Base-by-base conservation (phyloP, 192 early-diverging fungal genomes). In the Gorgonomyces haynaldii region DNA sequence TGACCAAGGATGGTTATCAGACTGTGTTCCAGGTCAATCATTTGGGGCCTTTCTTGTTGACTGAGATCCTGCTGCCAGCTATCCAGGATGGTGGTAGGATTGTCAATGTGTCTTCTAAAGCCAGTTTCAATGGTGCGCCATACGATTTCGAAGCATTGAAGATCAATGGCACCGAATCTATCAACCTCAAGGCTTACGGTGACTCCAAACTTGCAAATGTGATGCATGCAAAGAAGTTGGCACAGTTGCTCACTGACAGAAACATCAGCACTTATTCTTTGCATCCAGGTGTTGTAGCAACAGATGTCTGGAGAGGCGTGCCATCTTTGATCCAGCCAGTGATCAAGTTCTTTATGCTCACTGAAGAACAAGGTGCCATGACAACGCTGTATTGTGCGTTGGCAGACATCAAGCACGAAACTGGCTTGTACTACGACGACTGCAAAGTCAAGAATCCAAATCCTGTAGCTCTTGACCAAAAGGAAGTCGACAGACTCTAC, bases 301-400 rank as follows among this genome's bases (percentile, higher is more conserved):
- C 51, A 17, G 51, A 52, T 39, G 17, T 44, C 15, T 52, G 51
- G 51, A 21, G 51, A 52, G 19, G 13, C 12, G 16, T 52, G 2
- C 51, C 51, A 0, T 45, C 25, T 4, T 27, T 27, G 16, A 7
- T 49, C 2, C 20, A 32, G 15, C 21, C 46, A 23, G n/a, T 49
- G 4, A 39, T 39, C 9, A 43, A 52, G 30, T 5, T 52, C 12
- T 52, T 52, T 16, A 52, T 52, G 51, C n/a, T 52, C 17, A 31
- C 42, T 13, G 51, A 52, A 28, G 40, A 52, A 5, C 17, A 52
- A 24, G 50, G 50, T 51, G 51, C 51, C 3, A 43, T 52, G 51
- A 52, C 41, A 15, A n/a, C 32, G 3, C 24, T 52, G 22, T 52
- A n/a, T 25, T 52, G 51, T 36, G 42, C 40, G 27, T n/a, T 44